These are phyloP conservation scores for Sesbania bispinosa DNA, from an alignment of 306 rosid genomes.

Conservation along the genomic window DNA sequence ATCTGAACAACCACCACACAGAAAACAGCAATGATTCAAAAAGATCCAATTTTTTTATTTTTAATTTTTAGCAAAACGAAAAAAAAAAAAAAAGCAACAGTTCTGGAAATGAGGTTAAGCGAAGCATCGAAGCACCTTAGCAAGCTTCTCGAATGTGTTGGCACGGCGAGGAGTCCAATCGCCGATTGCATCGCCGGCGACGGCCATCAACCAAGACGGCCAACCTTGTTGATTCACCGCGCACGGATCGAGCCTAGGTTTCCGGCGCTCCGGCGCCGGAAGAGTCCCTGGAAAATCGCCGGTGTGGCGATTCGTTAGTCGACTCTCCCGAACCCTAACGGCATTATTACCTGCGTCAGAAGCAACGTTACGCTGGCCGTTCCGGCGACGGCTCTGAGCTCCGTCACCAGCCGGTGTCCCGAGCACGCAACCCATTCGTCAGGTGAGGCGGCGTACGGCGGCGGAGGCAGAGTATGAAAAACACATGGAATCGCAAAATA, in stretches of 20 bases:
- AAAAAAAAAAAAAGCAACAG: neutral
- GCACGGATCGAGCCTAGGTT: slow-evolving; percentile 41
- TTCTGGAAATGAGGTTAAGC: slow-evolving; percentile 7
- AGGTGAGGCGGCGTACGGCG: slow-evolving; percentile 31
- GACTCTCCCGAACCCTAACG: slow-evolving; percentile 30
- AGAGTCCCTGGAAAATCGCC: slow-evolving; percentile 44
- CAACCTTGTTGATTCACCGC: slow-evolving; percentile 65
- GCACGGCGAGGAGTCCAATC: slow-evolving; percentile 98
- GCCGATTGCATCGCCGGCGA: slow-evolving; percentile 86
- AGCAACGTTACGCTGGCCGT: slow-evolving; percentile 7
- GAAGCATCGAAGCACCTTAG: slow-evolving; percentile 51
- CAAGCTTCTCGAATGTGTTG: slow-evolving; percentile 87
- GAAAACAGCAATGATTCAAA: neutral
- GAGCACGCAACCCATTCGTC: slow-evolving; percentile 88
- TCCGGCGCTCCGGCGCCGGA: slow-evolving; percentile 54
- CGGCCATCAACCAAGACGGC: slow-evolving; percentile 92
- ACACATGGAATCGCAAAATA: slow-evolving; percentile 34
- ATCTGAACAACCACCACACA: slow-evolving; percentile 48
- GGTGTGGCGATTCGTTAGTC: slow-evolving; percentile 32
- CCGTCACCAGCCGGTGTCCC: slow-evolving; percentile 39
- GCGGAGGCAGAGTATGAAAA: slow-evolving; percentile 8
- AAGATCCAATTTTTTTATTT: neutral
- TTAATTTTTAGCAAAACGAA: neutral
- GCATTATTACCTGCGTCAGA: slow-evolving; percentile 25
- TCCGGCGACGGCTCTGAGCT: slow-evolving; percentile 35